Percentiles rank a stretch among this genome's conserved stretches.
Evolutionary conservation across 345 rosid species (phyloP).

Genomic region (Linum trigynum): DNA sequence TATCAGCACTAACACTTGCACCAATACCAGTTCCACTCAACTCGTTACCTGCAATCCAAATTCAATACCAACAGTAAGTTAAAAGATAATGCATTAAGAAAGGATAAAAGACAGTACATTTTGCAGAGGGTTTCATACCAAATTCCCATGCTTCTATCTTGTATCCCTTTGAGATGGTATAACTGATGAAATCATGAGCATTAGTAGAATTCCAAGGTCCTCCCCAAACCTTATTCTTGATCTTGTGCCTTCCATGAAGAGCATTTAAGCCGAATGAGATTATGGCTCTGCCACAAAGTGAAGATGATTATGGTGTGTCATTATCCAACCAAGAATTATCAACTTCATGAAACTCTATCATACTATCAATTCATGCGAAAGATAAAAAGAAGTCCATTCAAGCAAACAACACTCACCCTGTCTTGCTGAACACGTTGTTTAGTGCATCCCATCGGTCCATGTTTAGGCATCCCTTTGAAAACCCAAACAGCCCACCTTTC

Average conservation of each 20-base stretch:
- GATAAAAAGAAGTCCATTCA: neutral
- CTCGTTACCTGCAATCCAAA: conserved; percentile 60
- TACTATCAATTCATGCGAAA: no score
- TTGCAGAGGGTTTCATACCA: conserved; percentile 34
- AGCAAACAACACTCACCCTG: conserved; percentile 46
- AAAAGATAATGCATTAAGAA: conserved; percentile 7
- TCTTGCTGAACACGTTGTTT: conserved; percentile 42
- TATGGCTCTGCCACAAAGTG: conserved; percentile 38
- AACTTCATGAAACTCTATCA: no score
- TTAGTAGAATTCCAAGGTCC: conserved; percentile 81
- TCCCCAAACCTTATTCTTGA: conserved; percentile 47
- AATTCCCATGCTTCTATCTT: conserved; percentile 91
- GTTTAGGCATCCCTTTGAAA: conserved; percentile 83
- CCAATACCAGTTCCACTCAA: conserved; percentile 74
- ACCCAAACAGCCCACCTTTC: conserved; percentile 66
- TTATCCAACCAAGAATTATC: neutral
- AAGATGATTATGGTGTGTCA: neutral
- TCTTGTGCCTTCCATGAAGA: conserved; percentile 68
- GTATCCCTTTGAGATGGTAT: conserved; percentile 72
- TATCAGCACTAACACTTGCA: conserved; percentile 66
- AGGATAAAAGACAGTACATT: conserved; percentile 6
- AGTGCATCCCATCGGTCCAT: conserved; percentile 93
- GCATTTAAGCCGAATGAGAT: conserved; percentile 89
- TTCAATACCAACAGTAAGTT: conserved; percentile 10
- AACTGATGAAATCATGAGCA: conserved; percentile 61